Evolutionary conservation across 306 rosid genomes (phyloP), one percentile per base, ranked within the genome.

Genomic region (Castanea crenata): DNA sequence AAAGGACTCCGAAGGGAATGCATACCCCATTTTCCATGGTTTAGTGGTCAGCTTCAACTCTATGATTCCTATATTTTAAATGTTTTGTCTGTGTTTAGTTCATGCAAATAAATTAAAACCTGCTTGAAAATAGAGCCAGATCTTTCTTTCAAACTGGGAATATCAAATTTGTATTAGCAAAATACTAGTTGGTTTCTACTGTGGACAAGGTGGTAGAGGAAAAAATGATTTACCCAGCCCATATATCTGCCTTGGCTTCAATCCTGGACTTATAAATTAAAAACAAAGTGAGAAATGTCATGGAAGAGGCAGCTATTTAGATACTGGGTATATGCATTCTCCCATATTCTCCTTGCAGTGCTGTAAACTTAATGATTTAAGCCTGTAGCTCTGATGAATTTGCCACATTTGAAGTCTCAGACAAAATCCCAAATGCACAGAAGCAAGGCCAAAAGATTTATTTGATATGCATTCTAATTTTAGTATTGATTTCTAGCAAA

Each of bases 21-120:
- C 85, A 25, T 84, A 38, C 82, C 97, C 99, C 6, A 75, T 88
- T 82, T 86, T 91, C 76, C 78, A 86, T 77, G 97, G 97, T 64
- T 89, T 94, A 58, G 87, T 58, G 95, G 99, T 91, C 5, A 86
- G 94, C 80, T 73, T 78, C 72, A 78, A 76, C 77, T 75, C 80
- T 76, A 1, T 80, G 74, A 23, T 18, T 74, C 64, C 49, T 59
- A 44, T 71, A 71, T 80, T 71, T 81, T 79, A 13, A 44, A 63
- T 63, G 1, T 25, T 55, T 25, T 55, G 16, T 31, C 64, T 55
- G 20, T 16, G 32, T 79, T 74, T 31, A 25, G 38, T 74, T 87
- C 56, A 54, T 68, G 62, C 74, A 20, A 69, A 61, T 4, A 41
- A 76, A 44, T 71, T 44, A 64, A 76, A 25, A 55, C 31, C 21